Conservation (phyloP, 2,329 filamentous ascomycete genomes). For the Ustilaginoidea virens region DNA sequence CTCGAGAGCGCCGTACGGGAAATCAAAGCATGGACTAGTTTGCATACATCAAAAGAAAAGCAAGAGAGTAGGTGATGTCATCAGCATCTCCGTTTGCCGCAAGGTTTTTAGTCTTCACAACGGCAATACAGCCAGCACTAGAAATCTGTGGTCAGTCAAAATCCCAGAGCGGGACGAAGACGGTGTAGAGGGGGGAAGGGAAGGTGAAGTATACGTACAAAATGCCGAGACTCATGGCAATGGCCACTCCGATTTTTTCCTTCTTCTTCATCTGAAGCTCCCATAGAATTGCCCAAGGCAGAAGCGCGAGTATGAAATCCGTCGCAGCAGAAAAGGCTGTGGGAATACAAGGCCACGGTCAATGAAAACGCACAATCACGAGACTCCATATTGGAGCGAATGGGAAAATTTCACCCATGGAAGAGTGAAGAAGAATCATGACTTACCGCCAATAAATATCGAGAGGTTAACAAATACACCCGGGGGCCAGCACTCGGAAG, state of each 20-base stretch:
- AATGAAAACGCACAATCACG: background rate
- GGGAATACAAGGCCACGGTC: no score
- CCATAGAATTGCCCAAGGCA: constrained; percentile 5
- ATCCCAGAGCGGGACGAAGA: no score
- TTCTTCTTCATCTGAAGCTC: constrained; percentile 5
- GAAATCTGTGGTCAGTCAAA: background rate
- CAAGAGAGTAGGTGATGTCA: constrained; percentile 5
- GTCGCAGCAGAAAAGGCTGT: constrained; percentile 5
- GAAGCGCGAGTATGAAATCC: constrained; percentile 4
- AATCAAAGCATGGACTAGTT: constrained; percentile 1
- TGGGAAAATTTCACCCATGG: background rate
- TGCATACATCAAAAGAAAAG: constrained; percentile 3
- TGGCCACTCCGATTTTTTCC: constrained; percentile 4
- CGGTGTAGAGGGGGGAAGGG: no score
- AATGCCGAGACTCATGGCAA: constrained; percentile 5
- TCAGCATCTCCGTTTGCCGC: constrained; percentile 3
- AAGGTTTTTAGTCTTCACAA: constrained; percentile 5
- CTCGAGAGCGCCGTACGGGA: background rate
- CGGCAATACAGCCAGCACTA: constrained; percentile 4
- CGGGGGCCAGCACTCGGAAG: constrained; percentile 3
- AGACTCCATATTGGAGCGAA: background rate
- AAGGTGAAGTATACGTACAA: no score
- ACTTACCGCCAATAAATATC: constrained; percentile 5
- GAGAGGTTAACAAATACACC: constrained; percentile 1
- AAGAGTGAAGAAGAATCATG: background rate